Conservation (phyloP, 83 land plant species). For the Larix sibirica region DNA sequence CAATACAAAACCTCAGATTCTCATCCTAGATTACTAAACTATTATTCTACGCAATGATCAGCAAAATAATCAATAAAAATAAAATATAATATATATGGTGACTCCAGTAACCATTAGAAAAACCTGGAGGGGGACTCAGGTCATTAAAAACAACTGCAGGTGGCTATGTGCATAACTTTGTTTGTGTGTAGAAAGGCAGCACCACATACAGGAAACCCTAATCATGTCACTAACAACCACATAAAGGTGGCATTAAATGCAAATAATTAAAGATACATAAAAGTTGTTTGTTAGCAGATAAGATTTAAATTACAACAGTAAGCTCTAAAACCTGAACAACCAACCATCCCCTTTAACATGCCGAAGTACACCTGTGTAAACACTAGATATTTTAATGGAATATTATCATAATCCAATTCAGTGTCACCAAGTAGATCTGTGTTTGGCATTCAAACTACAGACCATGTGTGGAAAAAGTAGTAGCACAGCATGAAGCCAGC, state of each 20-base stretch:
- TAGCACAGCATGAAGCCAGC: background rate
- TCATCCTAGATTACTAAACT: too few species aligned
- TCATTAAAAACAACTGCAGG: background rate
- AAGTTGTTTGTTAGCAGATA: background rate
- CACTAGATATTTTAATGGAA: too few species aligned
- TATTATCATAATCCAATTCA: too few species aligned
- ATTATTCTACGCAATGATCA: too few species aligned
- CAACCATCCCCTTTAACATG: too few species aligned
- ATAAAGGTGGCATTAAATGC: background rate
- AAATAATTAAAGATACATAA: background rate
- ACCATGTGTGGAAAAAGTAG: background rate
- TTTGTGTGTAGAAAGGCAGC: background rate
- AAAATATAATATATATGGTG: too few species aligned
- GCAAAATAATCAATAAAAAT: too few species aligned
- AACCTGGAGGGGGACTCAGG: background rate
- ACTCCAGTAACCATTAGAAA: slow-evolving; percentile 10
- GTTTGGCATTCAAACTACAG: background rate
- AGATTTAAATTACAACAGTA: background rate
- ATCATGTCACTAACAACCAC: background rate
- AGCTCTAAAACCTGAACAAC: background rate
- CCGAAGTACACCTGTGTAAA: too few species aligned
- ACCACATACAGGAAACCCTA: background rate
- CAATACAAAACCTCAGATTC: too few species aligned
- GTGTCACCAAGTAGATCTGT: background rate
- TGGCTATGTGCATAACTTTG: background rate